Percentiles rank a stretch among this genome's conserved stretches.
Conservation (phyloP, 2,329 filamentous ascomycete species). For the Chaetoscypha palmicola region DNA sequence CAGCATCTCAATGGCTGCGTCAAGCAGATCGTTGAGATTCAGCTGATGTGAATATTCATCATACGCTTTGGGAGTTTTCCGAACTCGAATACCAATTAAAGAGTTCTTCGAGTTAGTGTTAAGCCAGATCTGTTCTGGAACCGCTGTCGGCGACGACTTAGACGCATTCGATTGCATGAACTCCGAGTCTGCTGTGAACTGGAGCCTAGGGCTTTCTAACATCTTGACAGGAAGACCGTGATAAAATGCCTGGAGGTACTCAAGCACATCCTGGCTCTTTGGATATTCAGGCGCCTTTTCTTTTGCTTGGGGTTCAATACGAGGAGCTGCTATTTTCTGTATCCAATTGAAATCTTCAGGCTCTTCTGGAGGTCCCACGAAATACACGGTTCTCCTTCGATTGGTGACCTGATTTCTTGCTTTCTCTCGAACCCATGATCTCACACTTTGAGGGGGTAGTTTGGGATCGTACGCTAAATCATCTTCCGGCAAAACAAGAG, state of each 20-base stretch:
- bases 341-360: slow-evolving; percentile 9
- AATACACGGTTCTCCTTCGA: slow-evolving; percentile 20
- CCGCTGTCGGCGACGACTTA: not conserved
- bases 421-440: slow-evolving; percentile 18
- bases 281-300: slow-evolving; percentile 3
- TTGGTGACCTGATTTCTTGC: slow-evolving; percentile 20
- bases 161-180: not conserved
- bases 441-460: slow-evolving; percentile 19
- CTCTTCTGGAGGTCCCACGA: slow-evolving; percentile 18
- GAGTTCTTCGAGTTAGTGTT: slow-evolving; percentile 6
- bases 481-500: slow-evolving; percentile 23
- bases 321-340: slow-evolving; percentile 9
- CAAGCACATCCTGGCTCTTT: slow-evolving; percentile 13
- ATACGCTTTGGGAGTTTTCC: slow-evolving; percentile 15
- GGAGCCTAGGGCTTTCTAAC: slow-evolving; percentile 9
- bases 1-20: slow-evolving; percentile 22
- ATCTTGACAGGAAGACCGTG: slow-evolving; percentile 22
- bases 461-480: slow-evolving; percentile 20
- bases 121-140: slow-evolving; percentile 5
- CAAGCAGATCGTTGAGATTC: slow-evolving; percentile 24
- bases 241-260: slow-evolving; percentile 26
- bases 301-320: not conserved
- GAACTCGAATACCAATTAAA: slow-evolving; percentile 20
- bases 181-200: slow-evolving; percentile 13
- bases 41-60: slow-evolving; percentile 21